Evolutionary conservation across 495 filamentous ascomycete species (phyloP).

Genomic region (Trichoderma reesei): DNA sequence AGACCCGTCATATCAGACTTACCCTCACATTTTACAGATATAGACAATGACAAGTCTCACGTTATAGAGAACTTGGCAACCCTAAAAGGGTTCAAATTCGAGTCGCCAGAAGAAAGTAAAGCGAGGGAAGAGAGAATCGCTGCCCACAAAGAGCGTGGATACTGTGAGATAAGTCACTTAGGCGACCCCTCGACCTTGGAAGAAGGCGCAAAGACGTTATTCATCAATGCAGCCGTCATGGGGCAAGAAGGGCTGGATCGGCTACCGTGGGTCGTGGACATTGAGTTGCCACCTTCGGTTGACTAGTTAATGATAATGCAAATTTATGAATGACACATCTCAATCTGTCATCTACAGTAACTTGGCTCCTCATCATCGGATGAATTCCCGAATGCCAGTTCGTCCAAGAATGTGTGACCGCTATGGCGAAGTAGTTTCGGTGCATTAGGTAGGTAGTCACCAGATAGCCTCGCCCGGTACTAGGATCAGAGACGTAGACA

Average conservation of each 20-base stretch:
- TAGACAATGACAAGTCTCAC: constrained; percentile 29
- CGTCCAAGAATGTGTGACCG: no score
- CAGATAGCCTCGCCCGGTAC: no score
- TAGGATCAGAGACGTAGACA: no score
- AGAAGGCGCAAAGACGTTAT: not conserved
- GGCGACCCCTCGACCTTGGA: not conserved
- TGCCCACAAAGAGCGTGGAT: not conserved
- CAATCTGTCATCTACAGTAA: no score
- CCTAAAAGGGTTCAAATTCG: not conserved
- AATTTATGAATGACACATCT: no score
- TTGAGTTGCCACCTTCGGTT: not conserved
- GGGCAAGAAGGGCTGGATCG: not conserved
- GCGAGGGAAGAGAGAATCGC: not conserved
- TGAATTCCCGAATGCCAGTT: no score
- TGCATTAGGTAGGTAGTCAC: no score
- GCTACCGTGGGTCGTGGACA: not conserved
- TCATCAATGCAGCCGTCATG: not conserved
- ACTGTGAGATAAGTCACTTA: not conserved
- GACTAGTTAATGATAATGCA: no score
- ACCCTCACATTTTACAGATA: constrained; percentile 31
- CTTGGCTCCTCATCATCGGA: no score
- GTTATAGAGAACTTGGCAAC: constrained; percentile 17
- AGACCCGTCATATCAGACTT: constrained; percentile 20
- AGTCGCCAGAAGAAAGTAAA: not conserved
- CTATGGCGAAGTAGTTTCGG: no score